Percentiles rank a stretch among this genome's conserved stretches.
These are phyloP conservation scores for Pythium coloratum DNA, from an alignment of 352 stramenopile genomes.

Conservation along the genomic window DNA sequence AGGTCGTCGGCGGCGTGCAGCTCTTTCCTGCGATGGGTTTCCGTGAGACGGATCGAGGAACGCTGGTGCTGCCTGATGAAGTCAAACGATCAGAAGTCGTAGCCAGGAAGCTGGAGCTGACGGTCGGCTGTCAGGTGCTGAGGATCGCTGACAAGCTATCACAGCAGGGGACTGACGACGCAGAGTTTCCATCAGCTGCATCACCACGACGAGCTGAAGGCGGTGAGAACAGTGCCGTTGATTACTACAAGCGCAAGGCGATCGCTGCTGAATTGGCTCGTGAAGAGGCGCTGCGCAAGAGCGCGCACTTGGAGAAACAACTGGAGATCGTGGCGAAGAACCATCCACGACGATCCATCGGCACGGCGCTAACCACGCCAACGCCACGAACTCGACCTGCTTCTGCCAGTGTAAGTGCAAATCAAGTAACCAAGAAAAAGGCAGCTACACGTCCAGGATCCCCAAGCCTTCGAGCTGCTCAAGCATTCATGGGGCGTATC, in stretches of 20 bases:
- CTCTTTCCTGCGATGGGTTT: slow-evolving; percentile 56
- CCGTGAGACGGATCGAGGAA: slow-evolving; percentile 42
- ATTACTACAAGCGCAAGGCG: slow-evolving; percentile 36
- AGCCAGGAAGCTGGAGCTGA: slow-evolving; percentile 49
- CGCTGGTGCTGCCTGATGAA: slow-evolving; percentile 39
- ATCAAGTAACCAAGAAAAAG: background rate
- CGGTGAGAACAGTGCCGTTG: slow-evolving; percentile 14
- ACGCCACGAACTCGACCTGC: background rate
- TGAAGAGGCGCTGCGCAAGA: slow-evolving; percentile 33
- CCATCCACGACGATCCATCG: background rate
- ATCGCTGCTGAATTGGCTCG: slow-evolving; percentile 27
- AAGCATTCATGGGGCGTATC: background rate
- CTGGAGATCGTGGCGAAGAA: slow-evolving; percentile 27
- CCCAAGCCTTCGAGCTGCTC: background rate
- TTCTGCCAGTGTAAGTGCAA: background rate
- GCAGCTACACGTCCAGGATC: background rate
- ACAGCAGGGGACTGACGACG: background rate
- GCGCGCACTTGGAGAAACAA: slow-evolving; percentile 27
- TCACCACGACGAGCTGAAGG: background rate
- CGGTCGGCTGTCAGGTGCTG: slow-evolving; percentile 31
- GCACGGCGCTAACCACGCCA: background rate
- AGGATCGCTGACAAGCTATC: slow-evolving; percentile 16
- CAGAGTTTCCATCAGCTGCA: background rate
- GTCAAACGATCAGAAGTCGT: slow-evolving; percentile 25
- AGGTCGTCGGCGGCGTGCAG: slow-evolving; percentile 36